Percentiles rank a stretch among this genome's conserved stretches.
Conservation (phyloP, 768 basidiomycete species). For the Naganishia vaughanmartiniae region DNA sequence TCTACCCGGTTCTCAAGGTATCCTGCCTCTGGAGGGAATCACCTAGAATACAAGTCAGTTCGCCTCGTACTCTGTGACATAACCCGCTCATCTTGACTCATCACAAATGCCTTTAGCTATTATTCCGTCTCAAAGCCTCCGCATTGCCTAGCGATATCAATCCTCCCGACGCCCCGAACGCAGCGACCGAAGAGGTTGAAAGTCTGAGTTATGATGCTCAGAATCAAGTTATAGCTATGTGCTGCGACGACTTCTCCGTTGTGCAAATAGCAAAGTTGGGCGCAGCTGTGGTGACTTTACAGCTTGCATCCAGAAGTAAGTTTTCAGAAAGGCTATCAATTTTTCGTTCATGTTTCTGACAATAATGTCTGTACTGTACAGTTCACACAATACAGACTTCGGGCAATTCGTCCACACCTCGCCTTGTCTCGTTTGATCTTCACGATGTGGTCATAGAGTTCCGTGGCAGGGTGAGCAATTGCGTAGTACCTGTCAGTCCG, state of each 20-base stretch:
- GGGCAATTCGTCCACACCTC: not conserved
- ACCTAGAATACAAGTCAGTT: slow-evolving; percentile 7
- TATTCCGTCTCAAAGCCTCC: slow-evolving; percentile 2
- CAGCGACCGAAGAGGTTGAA: not conserved
- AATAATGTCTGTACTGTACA: not conserved
- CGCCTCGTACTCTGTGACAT: not conserved
- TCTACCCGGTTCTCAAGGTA: slow-evolving; percentile 7
- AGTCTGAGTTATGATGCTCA: slow-evolving; percentile 8
- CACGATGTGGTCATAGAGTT: not conserved
- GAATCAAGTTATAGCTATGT: not conserved
- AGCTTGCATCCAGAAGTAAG: slow-evolving; percentile 16
- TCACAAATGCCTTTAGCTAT: not conserved
- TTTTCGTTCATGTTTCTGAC: not conserved
- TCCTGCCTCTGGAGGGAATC: slow-evolving; percentile 15
- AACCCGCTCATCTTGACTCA: not conserved
- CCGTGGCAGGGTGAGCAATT: not conserved
- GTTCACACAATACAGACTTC: not conserved
- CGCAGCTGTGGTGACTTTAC: slow-evolving; percentile 4
- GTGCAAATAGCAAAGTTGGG: slow-evolving; percentile 7
- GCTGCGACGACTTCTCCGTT: slow-evolving; percentile 8
- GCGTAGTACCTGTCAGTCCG: not conserved
- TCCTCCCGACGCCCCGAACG: not conserved
- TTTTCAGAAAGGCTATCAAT: not conserved
- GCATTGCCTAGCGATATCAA: not conserved
- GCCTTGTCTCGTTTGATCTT: slow-evolving; percentile 4